These are phyloP conservation scores for Dovyalis caffra DNA, from an alignment of 345 rosid species.

Conservation along the genomic window DNA sequence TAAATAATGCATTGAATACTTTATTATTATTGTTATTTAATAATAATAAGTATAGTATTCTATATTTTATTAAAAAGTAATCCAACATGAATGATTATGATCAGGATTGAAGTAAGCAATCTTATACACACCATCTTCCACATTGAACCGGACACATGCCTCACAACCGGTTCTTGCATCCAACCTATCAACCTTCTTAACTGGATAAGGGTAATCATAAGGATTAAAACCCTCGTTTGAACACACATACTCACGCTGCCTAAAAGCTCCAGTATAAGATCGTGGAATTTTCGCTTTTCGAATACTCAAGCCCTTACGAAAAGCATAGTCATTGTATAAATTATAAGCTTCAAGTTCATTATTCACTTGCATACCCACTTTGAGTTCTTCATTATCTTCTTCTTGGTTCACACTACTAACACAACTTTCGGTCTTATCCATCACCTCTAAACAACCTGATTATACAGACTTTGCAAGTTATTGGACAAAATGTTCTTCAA, in stretches of 20 bases:
- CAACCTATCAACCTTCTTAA: slow-evolving; percentile 6
- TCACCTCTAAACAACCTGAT: too few species aligned
- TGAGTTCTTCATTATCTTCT: not conserved
- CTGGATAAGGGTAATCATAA: not conserved
- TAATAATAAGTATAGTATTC: too few species aligned
- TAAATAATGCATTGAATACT: too few species aligned
- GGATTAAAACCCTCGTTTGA: slow-evolving; percentile 20
- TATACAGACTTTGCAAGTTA: too few species aligned
- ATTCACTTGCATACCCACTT: not conserved
- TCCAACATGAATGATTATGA: slow-evolving; percentile 28
- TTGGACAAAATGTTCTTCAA: too few species aligned
- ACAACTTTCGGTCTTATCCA: not conserved
- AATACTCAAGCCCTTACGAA: slow-evolving; percentile 23
- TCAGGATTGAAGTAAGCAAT: slow-evolving; percentile 16
- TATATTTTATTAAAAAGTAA: too few species aligned
- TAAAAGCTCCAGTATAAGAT: not conserved
- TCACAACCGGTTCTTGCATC: slow-evolving; percentile 23
- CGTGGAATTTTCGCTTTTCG: slow-evolving; percentile 18
- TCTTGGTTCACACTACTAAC: not conserved
- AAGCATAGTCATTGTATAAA: slow-evolving; percentile 20
- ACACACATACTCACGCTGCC: slow-evolving; percentile 18
- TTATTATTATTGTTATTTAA: too few species aligned
- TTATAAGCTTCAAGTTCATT: slow-evolving; percentile 22
- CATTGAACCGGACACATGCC: slow-evolving; percentile 13
- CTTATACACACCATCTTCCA: slow-evolving; percentile 15